Evolutionary conservation across 129 eudicot species (phyloP).

Genomic region (Chrysanthemum seticuspe): DNA sequence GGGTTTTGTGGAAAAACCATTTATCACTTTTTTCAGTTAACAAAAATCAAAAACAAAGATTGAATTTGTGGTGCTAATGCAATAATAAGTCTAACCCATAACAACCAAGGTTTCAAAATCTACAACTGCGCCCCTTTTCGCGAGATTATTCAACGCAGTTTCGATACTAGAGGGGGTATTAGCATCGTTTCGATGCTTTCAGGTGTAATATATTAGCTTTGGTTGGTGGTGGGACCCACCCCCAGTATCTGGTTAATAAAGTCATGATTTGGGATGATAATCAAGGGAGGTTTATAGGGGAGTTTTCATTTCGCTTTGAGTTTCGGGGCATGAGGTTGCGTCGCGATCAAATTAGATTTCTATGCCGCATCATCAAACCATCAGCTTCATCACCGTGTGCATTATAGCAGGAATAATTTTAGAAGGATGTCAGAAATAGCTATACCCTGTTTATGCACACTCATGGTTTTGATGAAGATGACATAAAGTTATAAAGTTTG

Average conservation of each 20-base stretch:
- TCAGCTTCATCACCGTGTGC: too few species aligned
- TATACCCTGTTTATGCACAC: too few species aligned
- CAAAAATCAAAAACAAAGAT: too few species aligned
- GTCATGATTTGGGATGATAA: conserved; percentile 96
- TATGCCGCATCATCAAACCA: too few species aligned
- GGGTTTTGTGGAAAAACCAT: too few species aligned
- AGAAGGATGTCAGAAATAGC: too few species aligned
- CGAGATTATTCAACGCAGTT: conserved; percentile 74
- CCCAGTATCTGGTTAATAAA: conserved; percentile 78
- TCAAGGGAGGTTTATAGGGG: conserved; percentile 83
- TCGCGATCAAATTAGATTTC: conserved; percentile 46
- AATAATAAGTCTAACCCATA: too few species aligned
- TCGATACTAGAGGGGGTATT: conserved; percentile 70
- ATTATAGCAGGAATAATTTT: too few species aligned
- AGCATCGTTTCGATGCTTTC: conserved; percentile 78
- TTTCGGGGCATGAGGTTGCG: conserved; percentile 71
- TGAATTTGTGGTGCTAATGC: too few species aligned
- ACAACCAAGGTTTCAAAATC: conserved; percentile 67
- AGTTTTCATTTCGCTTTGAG: conserved; percentile 71
- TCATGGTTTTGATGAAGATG: too few species aligned
- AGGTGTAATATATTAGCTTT: conserved; percentile 76
- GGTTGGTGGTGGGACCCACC: conserved; percentile 82
- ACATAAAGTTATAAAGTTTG: too few species aligned
- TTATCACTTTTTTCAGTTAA: too few species aligned
- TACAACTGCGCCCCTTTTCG: conserved; percentile 80